Percentiles rank a stretch among this genome's conserved stretches.
Conservation (phyloP, 331 rosid genomes). For the Telfairia occidentalis region DNA sequence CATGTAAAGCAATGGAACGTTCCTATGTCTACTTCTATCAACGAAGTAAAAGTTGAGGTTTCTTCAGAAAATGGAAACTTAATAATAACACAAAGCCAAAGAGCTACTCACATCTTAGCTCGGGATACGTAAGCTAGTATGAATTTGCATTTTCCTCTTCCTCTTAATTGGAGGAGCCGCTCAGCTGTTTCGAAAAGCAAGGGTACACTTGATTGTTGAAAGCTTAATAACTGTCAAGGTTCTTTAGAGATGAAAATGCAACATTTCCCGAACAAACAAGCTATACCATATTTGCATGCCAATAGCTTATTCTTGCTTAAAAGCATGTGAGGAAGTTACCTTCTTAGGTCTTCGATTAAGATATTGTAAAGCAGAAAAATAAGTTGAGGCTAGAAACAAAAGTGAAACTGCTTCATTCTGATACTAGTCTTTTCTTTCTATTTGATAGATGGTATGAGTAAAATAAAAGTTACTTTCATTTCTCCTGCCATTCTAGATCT, state of each 20-base stretch:
- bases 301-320: neutral
- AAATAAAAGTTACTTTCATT: neutral
- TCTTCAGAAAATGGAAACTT: neutral
- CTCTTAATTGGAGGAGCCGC: conserved; percentile 49
- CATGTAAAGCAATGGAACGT: neutral
- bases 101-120: conserved; percentile 45
- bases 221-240: conserved; percentile 71
- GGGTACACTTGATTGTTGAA: conserved; percentile 75
- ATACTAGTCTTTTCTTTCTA: neutral
- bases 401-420: neutral
- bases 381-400: neutral
- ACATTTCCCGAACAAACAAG: neutral
- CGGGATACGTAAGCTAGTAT: conserved; percentile 86
- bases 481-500: neutral
- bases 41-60: neutral
- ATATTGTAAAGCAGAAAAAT: neutral
- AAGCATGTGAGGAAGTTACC: neutral
- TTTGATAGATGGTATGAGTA: neutral
- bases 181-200: conserved; percentile 59
- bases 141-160: conserved; percentile 58
- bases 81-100: conserved; percentile 10
- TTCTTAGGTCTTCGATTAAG: neutral
- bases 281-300: neutral
- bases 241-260: neutral
- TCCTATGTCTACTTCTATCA: neutral